Base-by-base conservation (phyloP, 2,329 filamentous ascomycete genomes). In the Aureobasidium subglaciale region DNA sequence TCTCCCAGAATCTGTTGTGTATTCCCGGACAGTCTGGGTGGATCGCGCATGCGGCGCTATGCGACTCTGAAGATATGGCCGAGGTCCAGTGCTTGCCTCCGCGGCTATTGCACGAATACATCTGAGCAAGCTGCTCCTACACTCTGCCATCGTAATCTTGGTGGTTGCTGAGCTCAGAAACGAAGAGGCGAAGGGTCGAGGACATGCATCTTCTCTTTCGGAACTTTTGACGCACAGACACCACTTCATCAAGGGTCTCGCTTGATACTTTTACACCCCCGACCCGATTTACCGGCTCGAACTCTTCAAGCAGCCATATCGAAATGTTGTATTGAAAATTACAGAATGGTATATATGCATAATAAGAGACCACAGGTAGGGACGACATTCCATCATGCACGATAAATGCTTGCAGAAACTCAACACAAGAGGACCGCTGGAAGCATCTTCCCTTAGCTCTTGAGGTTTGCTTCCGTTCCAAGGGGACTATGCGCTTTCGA, bases 91-190 rank as follows among this genome's bases (percentile, higher is more conserved):
- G n/a, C 55, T 54, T 10, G 45, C 58, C 59, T 74, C 67, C 27
- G 60, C 61, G 24, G 61, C 65, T 58, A 76, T 65, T 45, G 73
- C 70, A 42, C 71, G 71, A 48, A 74, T 65, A 60, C 67, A 70
- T 67, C 71, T 73, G 64, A 68, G 65, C 48, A 73, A 66, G 64
- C 73, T 75, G 60, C 70, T 68, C 59, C 68, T 70, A 60, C 74
- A 76, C 49, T 71, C 71, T 58, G 75, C 67, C 75, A 77, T 77
- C 52, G 61, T 16, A 11, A 2, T 46, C 10, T 29, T 41, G 29
- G 38, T 9, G 15, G 29, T 43, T 48, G 35, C 40, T 41, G 13
- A 32, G 4, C 4, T n/a, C 5, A 15, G 30, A 8, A 40, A 50
- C 6, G 16, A 38, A 13, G 37, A 52, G 48, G 48, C 48, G 25